Evolutionary conservation across 768 basidiomycete genomes (phyloP), one percentile per base, ranked within the genome.

Genomic region (Phlebiopsis flavidoalba): DNA sequence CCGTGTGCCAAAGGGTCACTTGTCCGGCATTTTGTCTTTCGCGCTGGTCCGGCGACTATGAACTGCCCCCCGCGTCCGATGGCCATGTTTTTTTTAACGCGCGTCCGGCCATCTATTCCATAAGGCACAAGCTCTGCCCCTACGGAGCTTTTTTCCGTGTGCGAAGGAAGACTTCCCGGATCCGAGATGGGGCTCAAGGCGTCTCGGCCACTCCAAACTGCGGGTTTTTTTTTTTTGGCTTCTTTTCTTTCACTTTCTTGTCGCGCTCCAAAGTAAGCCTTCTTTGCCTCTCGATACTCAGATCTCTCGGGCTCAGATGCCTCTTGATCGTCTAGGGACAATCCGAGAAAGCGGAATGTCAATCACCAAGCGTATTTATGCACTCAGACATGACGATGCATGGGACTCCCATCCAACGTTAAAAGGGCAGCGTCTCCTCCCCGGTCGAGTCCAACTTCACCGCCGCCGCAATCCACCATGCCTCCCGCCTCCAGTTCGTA

Each of bases 401-500:
- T 19, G 36, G 12, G 8, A 17, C 21, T 53, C 36, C 35, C 21
- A 10, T 37, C 10, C 54, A 24, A n/a, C 31, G n/a, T 55, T 55
- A 55, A 55, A 55, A 37, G 54, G 31, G 31, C 54, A n/a, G 17
- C 22, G 54, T 14, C 54, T 8, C n/a, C 54, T 12, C 54, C 22
- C 17, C 37, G 43, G 40, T 8, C 40, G 21, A 17, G 40, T 10
- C 54, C 54, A 55, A 37, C 36, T n/a, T 17, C 40, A 43, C 43
- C 40, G n/a, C 36, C 36, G 50, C 26, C 26, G 6, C 26, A 31
- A 2, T 6, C 57, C 4, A 31, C 58, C 53, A 63, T 63, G 62
- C 53, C 62, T 55, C 62, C 62, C 6, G 21, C 55, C 48, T 43
- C 70, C 21, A 63, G n/a, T 74, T 70, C 80, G 83, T n/a, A n/a